Evolutionary conservation across 768 basidiomycete genomes (phyloP).

Genomic region (Pleurotus eryngii): DNA sequence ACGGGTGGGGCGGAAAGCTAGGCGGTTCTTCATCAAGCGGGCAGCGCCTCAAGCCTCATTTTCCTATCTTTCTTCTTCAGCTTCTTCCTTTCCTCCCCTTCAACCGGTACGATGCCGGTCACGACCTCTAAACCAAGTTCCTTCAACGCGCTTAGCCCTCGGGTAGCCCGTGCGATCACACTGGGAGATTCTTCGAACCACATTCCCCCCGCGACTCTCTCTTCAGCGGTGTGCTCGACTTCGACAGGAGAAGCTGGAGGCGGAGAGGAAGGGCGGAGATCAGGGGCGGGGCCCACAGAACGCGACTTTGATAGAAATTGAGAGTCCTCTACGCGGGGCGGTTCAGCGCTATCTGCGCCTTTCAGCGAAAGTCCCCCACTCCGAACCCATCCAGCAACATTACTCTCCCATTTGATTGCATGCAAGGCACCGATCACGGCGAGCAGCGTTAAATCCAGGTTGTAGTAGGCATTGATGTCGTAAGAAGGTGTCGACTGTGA

Average conservation of each 20-base stretch:
- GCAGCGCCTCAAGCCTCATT: too few species aligned
- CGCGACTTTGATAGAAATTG: neutral
- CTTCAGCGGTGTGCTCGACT: neutral
- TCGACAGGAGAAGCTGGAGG: neutral
- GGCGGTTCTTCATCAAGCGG: too few species aligned
- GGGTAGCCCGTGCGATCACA: slow-evolving; percentile 46
- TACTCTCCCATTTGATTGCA: slow-evolving; percentile 51
- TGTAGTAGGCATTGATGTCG: neutral
- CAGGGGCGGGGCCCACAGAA: neutral
- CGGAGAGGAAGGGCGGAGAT: neutral
- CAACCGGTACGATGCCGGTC: slow-evolving; percentile 34
- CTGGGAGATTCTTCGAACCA: slow-evolving; percentile 54
- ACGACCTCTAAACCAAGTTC: slow-evolving; percentile 43
- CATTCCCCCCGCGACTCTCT: slow-evolving; percentile 14
- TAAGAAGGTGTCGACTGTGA: neutral
- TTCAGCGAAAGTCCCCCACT: slow-evolving; percentile 36
- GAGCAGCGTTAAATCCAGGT: slow-evolving; percentile 54
- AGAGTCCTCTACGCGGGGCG: neutral
- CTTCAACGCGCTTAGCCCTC: slow-evolving; percentile 47
- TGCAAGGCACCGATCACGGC: slow-evolving; percentile 69
- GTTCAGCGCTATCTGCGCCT: neutral
- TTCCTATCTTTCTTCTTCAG: too few species aligned
- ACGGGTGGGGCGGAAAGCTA: too few species aligned
- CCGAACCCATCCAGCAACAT: slow-evolving; percentile 67
- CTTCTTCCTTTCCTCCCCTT: neutral